Evolutionary conservation across 345 rosid genomes (phyloP), one percentile per base, ranked within the genome.

Genomic region (Rubroshorea leprosula): DNA sequence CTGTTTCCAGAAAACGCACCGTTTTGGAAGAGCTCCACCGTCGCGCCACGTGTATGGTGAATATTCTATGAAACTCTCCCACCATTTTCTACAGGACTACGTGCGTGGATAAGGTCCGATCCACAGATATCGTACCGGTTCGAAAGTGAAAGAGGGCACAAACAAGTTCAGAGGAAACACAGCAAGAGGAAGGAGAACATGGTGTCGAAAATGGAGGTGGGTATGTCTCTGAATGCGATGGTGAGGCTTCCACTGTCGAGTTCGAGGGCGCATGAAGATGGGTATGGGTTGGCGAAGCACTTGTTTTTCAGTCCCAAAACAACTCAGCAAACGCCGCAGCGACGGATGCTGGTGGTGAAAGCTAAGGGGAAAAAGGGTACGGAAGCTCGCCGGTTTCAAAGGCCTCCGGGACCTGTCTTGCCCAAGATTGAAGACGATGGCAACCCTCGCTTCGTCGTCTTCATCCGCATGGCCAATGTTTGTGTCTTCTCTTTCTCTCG

Each of bases 341-440:
- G 60, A 49, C 58, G 23, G 29, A 24, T 59, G 54, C 31, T 84
- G 45, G 80, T 81, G 46, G 87, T 92, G 25, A 71, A 86, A 54
- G 96, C 98, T n/a, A 91, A 86, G 58, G 96, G 98, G 17, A 86
- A 80, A 71, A 80, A 70, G 67, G 95, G 95, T 65, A 84, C 83
- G 89, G 78, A 75, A 29, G 68, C 85, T 17, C 93, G 93, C 63
- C 98, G 84, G 80, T 78, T 79, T 68, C 93, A 77, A 66, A 78
- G 81, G 52, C 66, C 83, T 5, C 83, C 81, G 0, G 61, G 80
- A 45, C 97, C 96, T 54, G 55, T 83, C 39, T 63, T 92, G 78
- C 98, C 98, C 64, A 89, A 86, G 77, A 66, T 92, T 77, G 96
- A 89, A 78, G 96, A 92, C 19, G 98, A 92, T 23, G 98, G 98